A percentile compares a stretch with the other conserved stretches of the same genome.
phyloP scores from a whole-genome alignment of 2,329 filamentous ascomycete genomes.

The Colletotrichum camelliae region DNA sequence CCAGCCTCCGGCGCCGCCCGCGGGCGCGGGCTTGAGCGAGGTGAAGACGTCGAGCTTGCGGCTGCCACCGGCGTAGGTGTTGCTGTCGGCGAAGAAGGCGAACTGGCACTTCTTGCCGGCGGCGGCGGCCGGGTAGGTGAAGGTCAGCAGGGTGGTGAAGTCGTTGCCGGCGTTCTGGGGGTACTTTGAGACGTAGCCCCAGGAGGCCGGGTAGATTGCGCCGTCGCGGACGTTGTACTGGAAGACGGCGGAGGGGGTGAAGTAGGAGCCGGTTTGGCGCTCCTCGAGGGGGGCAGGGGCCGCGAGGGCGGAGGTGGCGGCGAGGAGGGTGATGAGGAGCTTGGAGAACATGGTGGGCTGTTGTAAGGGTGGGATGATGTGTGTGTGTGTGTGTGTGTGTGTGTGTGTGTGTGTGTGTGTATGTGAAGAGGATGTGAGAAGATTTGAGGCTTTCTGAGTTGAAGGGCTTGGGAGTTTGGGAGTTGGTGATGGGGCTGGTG shows the following conservation, averaged over 20 bases:
- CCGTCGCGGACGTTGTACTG: slow-evolving; percentile 28
- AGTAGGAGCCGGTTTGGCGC: slow-evolving; percentile 16
- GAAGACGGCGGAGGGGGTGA: slow-evolving; percentile 27
- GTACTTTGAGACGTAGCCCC: slow-evolving; percentile 26
- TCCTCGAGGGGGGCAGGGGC: slow-evolving; percentile 26
- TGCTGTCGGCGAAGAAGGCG: slow-evolving; percentile 27
- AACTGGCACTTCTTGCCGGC: slow-evolving; percentile 30
- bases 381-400: neutral
- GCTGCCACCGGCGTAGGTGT: slow-evolving; percentile 24
- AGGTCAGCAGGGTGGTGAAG: slow-evolving; percentile 32
- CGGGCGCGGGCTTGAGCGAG: slow-evolving; percentile 25
- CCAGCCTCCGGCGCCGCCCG: slow-evolving; percentile 23
- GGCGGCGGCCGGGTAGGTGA: slow-evolving; percentile 27
- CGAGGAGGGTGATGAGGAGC: slow-evolving; percentile 24
- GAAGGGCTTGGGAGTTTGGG: neutral
- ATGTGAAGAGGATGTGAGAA: neutral
- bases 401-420: neutral
- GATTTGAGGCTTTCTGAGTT: neutral
- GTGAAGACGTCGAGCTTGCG: slow-evolving; percentile 32
- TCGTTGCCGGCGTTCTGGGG: slow-evolving; percentile 28
- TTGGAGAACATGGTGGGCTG: slow-evolving; percentile 27
- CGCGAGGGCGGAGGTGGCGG: slow-evolving; percentile 24
- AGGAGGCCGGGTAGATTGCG: slow-evolving; percentile 22
- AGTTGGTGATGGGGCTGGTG: neutral
- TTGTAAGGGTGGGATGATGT: neutral